A percentile compares a stretch with the other conserved stretches of the same genome.
phyloP scores from a whole-genome alignment of 1,284 basidiomycete genomes.

The Ceratobasidium sp. region DNA sequence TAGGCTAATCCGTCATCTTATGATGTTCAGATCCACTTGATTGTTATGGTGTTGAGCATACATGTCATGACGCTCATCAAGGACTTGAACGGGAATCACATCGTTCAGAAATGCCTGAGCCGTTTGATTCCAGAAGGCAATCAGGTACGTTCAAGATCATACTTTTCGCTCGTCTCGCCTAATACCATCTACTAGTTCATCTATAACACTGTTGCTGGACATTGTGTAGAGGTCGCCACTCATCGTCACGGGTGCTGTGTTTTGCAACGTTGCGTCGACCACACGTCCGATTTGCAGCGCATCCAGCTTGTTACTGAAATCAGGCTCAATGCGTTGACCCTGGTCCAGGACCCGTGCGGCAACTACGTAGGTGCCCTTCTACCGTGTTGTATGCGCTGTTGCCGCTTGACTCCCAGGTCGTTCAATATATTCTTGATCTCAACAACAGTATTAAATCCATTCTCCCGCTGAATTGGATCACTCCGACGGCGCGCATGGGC shows the following conservation, averaged over 20 bases:
- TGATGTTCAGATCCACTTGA: slow-evolving; percentile 92
- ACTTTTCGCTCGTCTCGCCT: background rate
- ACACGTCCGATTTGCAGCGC: slow-evolving; percentile 94
- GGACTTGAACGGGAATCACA: slow-evolving; percentile 99
- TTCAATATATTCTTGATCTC: slow-evolving; percentile 96
- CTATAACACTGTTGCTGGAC: slow-evolving; percentile 98
- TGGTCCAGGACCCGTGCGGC: slow-evolving; percentile 99
- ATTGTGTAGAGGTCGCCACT: slow-evolving; percentile 99
- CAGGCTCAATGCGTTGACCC: slow-evolving; percentile 95
- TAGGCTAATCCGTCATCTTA: slow-evolving; percentile 50
- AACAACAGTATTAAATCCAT: too few relatives aligned
- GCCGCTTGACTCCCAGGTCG: slow-evolving; percentile 63
- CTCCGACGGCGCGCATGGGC: too few relatives aligned
- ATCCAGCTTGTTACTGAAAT: slow-evolving; percentile 98
- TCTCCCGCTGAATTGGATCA: too few relatives aligned
- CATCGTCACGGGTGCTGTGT: slow-evolving; percentile 99
- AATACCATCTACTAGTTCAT: slow-evolving; percentile 77
- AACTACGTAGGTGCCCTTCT: slow-evolving; percentile 74
- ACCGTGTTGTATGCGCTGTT: background rate
- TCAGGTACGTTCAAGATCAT: slow-evolving; percentile 63
- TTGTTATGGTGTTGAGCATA: slow-evolving; percentile 94
- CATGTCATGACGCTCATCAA: slow-evolving; percentile 99
- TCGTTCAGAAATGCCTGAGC: slow-evolving; percentile 99
- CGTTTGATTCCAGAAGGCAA: slow-evolving; percentile 98
- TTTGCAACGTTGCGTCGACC: slow-evolving; percentile 99